phyloP scores from a whole-genome alignment of 1,139 yeast species.

The Yamadazyma friedrichii region DNA sequence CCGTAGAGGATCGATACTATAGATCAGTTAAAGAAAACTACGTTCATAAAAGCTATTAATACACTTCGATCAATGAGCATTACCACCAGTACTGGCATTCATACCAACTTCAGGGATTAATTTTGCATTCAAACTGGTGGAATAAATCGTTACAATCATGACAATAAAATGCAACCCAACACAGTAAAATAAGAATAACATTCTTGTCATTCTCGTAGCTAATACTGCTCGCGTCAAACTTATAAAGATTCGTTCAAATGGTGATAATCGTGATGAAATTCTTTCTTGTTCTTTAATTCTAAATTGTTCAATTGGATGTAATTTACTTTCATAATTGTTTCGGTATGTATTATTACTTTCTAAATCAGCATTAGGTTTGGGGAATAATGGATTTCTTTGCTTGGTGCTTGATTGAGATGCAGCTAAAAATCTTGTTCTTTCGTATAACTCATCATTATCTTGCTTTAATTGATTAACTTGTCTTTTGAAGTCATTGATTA shows the following conservation, averaged over 20 bases:
- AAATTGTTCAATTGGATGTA: constrained; percentile 84
- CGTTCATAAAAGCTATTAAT: no score
- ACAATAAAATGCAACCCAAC: constrained; percentile 73
- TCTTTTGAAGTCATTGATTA: constrained; percentile 59
- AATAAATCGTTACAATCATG: constrained; percentile 61
- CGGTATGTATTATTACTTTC: constrained; percentile 58
- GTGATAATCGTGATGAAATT: constrained; percentile 68
- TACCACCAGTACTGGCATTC: constrained; percentile 48
- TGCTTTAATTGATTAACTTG: constrained; percentile 63
- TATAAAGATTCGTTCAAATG: constrained; percentile 76
- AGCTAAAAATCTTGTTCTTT: constrained; percentile 75
- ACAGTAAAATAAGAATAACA: constrained; percentile 73
- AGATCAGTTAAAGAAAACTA: no score
- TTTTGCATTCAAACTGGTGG: constrained; percentile 48
- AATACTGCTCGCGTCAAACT: constrained; percentile 71
- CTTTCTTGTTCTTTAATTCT: constrained; percentile 77
- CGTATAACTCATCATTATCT: constrained; percentile 80
- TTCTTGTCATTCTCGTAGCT: constrained; percentile 70
- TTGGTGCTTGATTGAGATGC: constrained; percentile 28
- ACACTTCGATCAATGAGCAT: constrained; percentile 6
- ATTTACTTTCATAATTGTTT: constrained; percentile 68
- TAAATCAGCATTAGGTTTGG: constrained; percentile 47
- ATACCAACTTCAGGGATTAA: constrained; percentile 51
- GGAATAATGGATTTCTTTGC: constrained; percentile 23
- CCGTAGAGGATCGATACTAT: no score